A percentile compares a stretch with the other conserved stretches of the same genome.
These are phyloP conservation scores for Puccinia horiana DNA, from an alignment of 1,284 basidiomycete species.

Conservation along the genomic window DNA sequence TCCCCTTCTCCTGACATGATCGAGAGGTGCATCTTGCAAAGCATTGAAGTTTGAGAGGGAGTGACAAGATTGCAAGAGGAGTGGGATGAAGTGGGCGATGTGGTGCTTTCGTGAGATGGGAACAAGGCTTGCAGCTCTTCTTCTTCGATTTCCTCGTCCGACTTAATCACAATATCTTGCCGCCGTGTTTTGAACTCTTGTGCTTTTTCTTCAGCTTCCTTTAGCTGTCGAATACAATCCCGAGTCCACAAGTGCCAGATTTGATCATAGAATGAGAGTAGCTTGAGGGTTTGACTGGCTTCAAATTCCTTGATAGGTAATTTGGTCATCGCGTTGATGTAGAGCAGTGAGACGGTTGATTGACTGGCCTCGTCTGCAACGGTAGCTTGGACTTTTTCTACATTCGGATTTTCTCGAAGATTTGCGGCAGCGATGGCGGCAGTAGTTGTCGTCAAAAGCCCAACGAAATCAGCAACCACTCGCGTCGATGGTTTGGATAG, in stretches of 20 bases:
- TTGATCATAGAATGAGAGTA: conserved; percentile 66
- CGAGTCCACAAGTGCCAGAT: conserved; percentile 78
- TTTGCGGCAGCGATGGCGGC: conserved; percentile 33
- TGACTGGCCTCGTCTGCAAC: conserved; percentile 23
- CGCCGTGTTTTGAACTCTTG: conserved; percentile 77
- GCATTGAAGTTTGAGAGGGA: background rate
- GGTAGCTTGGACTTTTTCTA: background rate
- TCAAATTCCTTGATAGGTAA: conserved; percentile 50
- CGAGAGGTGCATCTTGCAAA: conserved; percentile 39
- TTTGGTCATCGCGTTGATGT: conserved; percentile 64
- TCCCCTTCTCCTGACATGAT: background rate
- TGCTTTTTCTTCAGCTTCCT: conserved; percentile 68
- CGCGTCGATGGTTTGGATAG: background rate
- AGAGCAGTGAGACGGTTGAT: conserved; percentile 62
- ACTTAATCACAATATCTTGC: conserved; percentile 66
- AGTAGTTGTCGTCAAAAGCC: background rate
- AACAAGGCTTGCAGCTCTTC: conserved; percentile 55
- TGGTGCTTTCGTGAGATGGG: conserved; percentile 59
- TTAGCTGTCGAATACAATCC: conserved; percentile 71
- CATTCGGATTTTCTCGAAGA: background rate
- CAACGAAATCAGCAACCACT: conserved; percentile 10
- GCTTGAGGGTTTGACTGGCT: conserved; percentile 61
- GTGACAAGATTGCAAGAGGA: conserved; percentile 11
- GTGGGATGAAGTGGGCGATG: background rate
- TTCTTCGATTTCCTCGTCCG: conserved; percentile 66